phyloP scores from a whole-genome alignment of 352 stramenopile genomes.

The Thalassiosira oceanica region DNA sequence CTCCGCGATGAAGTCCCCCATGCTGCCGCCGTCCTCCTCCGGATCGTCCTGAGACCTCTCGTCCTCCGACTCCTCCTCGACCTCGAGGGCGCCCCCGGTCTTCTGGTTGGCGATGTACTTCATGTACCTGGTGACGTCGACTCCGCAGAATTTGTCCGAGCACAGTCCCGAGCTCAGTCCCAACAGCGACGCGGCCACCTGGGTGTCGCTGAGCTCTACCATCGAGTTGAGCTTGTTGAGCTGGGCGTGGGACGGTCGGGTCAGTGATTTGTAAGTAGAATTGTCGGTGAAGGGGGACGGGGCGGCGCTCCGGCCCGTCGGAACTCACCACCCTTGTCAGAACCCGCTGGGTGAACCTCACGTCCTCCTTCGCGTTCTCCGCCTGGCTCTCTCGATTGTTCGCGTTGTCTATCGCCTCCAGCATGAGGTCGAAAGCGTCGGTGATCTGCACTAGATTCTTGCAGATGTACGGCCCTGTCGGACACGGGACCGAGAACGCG shows the following conservation, averaged over 20 bases:
- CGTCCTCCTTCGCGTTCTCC: conserved; percentile 13
- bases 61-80: conserved; percentile 1
- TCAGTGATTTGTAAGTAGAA: too few relatives aligned
- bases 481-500: too few relatives aligned
- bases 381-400: conserved; percentile 23
- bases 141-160: conserved; percentile 18
- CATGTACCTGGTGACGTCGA: conserved; percentile 2
- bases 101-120: conserved; percentile 1
- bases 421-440: conserved; percentile 22
- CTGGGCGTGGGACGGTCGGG: too few relatives aligned
- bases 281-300: too few relatives aligned
- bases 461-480: conserved; percentile 29
- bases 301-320: too few relatives aligned
- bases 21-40: background rate
- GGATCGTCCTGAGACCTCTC: background rate
- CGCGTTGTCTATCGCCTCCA: conserved; percentile 20
- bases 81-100: background rate
- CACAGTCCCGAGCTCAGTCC: conserved; percentile 7
- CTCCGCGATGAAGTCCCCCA: background rate
- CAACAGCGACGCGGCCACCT: background rate
- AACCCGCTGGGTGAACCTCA: conserved; percentile 20
- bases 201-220: background rate
- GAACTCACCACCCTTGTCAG: conserved; percentile 30
- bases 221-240: conserved; percentile 4
- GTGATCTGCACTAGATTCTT: conserved; percentile 17